Evolutionary conservation across 2,329 filamentous ascomycete species (phyloP).

Genomic region (Pyrenophora graminea): DNA sequence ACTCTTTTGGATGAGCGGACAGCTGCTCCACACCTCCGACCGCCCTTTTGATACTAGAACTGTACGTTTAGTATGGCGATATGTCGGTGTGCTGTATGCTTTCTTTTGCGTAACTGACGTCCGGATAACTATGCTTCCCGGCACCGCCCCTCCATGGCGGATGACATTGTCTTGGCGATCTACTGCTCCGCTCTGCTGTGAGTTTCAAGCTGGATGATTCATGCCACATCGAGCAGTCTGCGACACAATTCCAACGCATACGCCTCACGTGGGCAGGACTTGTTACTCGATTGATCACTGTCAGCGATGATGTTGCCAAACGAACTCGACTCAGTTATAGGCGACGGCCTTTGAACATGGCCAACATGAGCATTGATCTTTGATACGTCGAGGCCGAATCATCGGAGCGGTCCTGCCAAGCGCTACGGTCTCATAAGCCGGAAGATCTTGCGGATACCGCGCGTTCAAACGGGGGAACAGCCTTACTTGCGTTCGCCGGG

Average conservation of each 20-base stretch:
- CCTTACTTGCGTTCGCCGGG: slow-evolving; percentile 2
- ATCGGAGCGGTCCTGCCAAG: not conserved
- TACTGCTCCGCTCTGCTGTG: not conserved
- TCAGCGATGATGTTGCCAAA: not conserved
- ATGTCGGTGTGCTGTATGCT: slow-evolving; percentile 17
- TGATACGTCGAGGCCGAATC: too few species aligned
- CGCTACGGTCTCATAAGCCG: slow-evolving; percentile 9
- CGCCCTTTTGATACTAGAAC: slow-evolving; percentile 11
- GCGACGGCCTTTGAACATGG: too few species aligned
- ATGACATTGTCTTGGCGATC: slow-evolving; percentile 9
- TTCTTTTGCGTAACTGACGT: not conserved
- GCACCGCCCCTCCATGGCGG: not conserved
- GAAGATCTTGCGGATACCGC: slow-evolving; percentile 6
- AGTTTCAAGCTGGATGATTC: slow-evolving; percentile 12
- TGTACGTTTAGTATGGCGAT: slow-evolving; percentile 1
- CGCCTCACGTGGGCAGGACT: not conserved
- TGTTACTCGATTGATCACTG: not conserved
- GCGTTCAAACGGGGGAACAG: slow-evolving; percentile 8
- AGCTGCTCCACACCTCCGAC: slow-evolving; percentile 18
- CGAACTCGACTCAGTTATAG: too few species aligned
- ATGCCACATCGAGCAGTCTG: slow-evolving; percentile 8
- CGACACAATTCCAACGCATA: slow-evolving; percentile 6
- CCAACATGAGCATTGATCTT: too few species aligned
- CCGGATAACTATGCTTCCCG: not conserved
- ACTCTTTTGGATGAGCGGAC: slow-evolving; percentile 7